A percentile compares a stretch with the other conserved stretches of the same genome.
phyloP scores from a whole-genome alignment of 306 rosid species.

The Dryas drummondii region DNA sequence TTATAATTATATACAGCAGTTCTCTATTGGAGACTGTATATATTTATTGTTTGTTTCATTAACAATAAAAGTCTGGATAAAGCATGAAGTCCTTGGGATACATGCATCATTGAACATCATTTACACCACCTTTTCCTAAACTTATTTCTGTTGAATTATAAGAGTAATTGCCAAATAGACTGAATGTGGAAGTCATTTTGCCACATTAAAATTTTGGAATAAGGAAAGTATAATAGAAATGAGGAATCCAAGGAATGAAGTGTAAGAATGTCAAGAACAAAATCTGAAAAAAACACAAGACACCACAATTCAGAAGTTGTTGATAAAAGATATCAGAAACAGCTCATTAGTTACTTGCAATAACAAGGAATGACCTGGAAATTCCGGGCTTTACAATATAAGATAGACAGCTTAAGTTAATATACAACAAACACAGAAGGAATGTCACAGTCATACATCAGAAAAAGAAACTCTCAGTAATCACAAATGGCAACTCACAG shows the following conservation, averaged over 20 bases:
- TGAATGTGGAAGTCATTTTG: background rate
- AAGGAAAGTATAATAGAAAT: background rate
- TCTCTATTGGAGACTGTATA: background rate
- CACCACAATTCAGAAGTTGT: background rate
- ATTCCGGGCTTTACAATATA: background rate
- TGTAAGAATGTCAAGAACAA: too few species aligned
- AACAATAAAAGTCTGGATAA: too few species aligned
- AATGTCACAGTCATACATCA: background rate
- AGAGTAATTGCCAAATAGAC: background rate
- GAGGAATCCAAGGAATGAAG: too few species aligned
- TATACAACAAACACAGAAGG: background rate
- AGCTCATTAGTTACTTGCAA: background rate
- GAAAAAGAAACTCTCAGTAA: background rate
- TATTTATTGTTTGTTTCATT: background rate
- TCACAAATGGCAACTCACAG: conserved; percentile 30
- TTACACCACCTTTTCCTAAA: too few species aligned
- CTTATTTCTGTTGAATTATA: too few species aligned
- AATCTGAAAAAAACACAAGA: background rate
- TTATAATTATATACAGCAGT: background rate
- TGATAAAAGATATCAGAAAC: background rate
- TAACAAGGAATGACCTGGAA: background rate
- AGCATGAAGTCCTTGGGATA: too few species aligned
- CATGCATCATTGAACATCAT: too few species aligned
- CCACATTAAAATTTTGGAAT: background rate
- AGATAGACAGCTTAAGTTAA: background rate